Percentiles rank a stretch among this genome's conserved stretches.
Conservation (phyloP, 2,329 filamentous ascomycete genomes). For the Orbilia javanica region DNA sequence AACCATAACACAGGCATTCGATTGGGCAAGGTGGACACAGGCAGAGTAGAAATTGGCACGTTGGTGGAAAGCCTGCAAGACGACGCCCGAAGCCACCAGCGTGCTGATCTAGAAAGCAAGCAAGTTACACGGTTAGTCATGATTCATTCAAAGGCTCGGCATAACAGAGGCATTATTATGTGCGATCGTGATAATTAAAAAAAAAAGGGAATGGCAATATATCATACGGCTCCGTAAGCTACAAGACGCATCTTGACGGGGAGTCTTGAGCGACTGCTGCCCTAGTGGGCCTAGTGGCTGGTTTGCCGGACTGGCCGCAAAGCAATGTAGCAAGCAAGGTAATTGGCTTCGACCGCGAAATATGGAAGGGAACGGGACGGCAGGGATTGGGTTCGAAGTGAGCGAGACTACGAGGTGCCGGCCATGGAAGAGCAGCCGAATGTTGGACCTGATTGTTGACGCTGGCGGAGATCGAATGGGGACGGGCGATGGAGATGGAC, state of each 20-base stretch:
- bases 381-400: slow-evolving; percentile 3
- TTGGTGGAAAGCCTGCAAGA: slow-evolving; percentile 92
- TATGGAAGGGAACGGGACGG: not conserved
- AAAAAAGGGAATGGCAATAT: not conserved
- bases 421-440: not conserved
- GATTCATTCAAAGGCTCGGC: slow-evolving; percentile 48
- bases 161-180: slow-evolving; percentile 3
- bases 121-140: slow-evolving; percentile 32
- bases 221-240: slow-evolving; percentile 62
- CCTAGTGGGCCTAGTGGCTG: slow-evolving; percentile 19
- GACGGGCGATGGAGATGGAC: not conserved
- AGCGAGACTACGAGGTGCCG: not conserved
- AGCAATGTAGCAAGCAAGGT: too few species aligned
- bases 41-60: slow-evolving; percentile 98
- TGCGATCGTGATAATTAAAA: not conserved
- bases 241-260: slow-evolving; percentile 61
- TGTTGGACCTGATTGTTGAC: not conserved
- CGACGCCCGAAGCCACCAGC: slow-evolving; percentile 83
- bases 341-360: not conserved
- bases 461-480: not conserved
- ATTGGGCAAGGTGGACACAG: slow-evolving; percentile 95
- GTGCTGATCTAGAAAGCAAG: slow-evolving; percentile 75
- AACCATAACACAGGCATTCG: slow-evolving; percentile 93
- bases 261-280: slow-evolving; percentile 26
- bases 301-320: slow-evolving; percentile 14